Evolutionary conservation across 139 green algal species (phyloP), one percentile per base, ranked within the genome.

Genomic region (Chlamydomonas schloesseri): DNA sequence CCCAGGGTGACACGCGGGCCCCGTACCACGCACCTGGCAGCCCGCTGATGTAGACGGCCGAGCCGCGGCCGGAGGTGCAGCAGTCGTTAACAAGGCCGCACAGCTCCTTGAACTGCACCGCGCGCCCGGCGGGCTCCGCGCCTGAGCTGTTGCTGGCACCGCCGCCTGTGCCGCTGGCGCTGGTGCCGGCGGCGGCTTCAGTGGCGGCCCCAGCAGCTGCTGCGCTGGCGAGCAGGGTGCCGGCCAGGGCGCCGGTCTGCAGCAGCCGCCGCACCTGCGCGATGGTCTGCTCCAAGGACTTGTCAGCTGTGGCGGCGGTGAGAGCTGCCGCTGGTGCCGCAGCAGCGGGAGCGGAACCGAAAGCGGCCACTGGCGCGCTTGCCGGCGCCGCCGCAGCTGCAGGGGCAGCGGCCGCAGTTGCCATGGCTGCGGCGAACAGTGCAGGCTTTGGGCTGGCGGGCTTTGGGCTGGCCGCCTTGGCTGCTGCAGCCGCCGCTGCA

Each of bases 41-140:
- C 26, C 89, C 89, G 60, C 85, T 89, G 23, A 92, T 85, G 76
- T 92, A 92, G 6, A 89, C 73, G 20, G 86, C 33, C 17, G 4
- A 24, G 69, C 72, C 62, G 6, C 60, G 73, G 29, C 72, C 72
- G 1, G 36, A 62, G 21, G 53, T 57, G 75, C 84, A 89, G 53
- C 65, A 71, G 3, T 69, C 73, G 9, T 42, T 34, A 34, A 85
- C 42, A 47, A 89, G 58, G 21, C 60, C 68, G 34, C 70, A 55
- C 68, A 89, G 68, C 67, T 89, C 46, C 34, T 69, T 74, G 36
- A 86, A 89, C 42, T 85, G 84, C n/a, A 14, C 68, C 15, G 31
- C 37, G 10, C 84, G 79, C 6, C 79, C 67, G 17, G 79, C 68
- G 2, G 79, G 79, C 64, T 85, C 79, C 3, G 64, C 29, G 55